A percentile compares a stretch with the other conserved stretches of the same genome.
phyloP scores from a whole-genome alignment of 805 yeast genomes.

The Metschnikowia aberdeeniae region DNA sequence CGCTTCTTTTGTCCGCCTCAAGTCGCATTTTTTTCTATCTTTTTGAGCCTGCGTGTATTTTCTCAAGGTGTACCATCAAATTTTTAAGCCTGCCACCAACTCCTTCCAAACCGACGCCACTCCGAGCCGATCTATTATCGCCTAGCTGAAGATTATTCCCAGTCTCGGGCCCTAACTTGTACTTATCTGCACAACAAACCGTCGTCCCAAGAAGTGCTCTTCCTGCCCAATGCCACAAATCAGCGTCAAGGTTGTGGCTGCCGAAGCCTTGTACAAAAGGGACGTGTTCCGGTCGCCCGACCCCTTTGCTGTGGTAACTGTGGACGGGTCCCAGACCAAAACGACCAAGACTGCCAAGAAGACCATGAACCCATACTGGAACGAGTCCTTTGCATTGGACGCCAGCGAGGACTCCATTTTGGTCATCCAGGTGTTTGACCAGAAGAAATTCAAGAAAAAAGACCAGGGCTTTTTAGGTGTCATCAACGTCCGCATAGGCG shows the following conservation, averaged over 20 bases:
- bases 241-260: constrained; percentile 81
- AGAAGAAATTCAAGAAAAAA: constrained; percentile 94
- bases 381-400: constrained; percentile 78
- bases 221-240: constrained; percentile 26
- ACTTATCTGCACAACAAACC: background rate
- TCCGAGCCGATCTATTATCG: background rate
- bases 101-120: background rate
- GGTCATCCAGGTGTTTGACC: constrained; percentile 94
- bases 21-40: constrained; percentile 4
- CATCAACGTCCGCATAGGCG: constrained; percentile 85
- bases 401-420: constrained; percentile 78
- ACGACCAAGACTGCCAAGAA: constrained; percentile 91
- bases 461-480: constrained; percentile 98
- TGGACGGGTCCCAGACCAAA: constrained; percentile 96
- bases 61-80: constrained; percentile 1
- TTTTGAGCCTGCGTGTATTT: constrained; percentile 3
- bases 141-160: background rate
- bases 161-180: background rate
- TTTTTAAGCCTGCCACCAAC: constrained; percentile 1
- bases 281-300: constrained; percentile 96
- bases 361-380: constrained; percentile 97
- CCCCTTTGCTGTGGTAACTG: constrained; percentile 95
- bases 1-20: constrained; percentile 4
- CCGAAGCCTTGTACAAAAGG: constrained; percentile 91
- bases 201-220: constrained; percentile 2